Percentiles rank a stretch among this genome's conserved stretches.
Conservation (phyloP, 495 filamentous ascomycete genomes). For the Hypoxylon trugodes region DNA sequence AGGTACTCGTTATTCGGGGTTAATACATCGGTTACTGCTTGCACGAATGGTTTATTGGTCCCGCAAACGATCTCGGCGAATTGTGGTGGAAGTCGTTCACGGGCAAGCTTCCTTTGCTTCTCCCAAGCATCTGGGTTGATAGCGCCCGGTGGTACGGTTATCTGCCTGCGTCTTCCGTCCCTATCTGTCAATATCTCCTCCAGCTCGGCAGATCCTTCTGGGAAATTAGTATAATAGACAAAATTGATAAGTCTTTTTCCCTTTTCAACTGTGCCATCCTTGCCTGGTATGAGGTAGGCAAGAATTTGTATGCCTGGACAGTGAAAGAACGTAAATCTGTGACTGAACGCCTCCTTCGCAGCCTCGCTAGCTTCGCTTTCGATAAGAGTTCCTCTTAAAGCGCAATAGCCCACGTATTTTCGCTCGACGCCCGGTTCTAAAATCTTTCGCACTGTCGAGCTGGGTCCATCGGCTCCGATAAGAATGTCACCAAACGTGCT, state of each 20-base stretch:
- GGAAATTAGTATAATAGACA: slow-evolving; percentile 67
- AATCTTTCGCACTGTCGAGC: slow-evolving; percentile 59
- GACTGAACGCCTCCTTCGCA: slow-evolving; percentile 31
- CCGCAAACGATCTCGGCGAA: slow-evolving; percentile 62
- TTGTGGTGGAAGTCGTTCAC: slow-evolving; percentile 55
- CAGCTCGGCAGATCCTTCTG: slow-evolving; percentile 53
- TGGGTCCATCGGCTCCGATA: slow-evolving; percentile 65
- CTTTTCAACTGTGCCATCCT: slow-evolving; percentile 54
- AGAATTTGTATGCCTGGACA: slow-evolving; percentile 54
- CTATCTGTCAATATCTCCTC: slow-evolving; percentile 63
- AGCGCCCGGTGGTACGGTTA: slow-evolving; percentile 61
- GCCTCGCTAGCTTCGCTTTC: slow-evolving; percentile 48
- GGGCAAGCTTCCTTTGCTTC: slow-evolving; percentile 53
- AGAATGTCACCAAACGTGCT: slow-evolving; percentile 55
- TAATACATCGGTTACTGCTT: slow-evolving; percentile 63
- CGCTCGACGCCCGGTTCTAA: slow-evolving; percentile 56
- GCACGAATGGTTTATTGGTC: slow-evolving; percentile 61
- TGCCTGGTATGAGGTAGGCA: slow-evolving; percentile 63
- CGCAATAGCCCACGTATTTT: slow-evolving; percentile 65
- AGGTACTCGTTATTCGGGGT: slow-evolving; percentile 55
- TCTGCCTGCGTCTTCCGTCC: slow-evolving; percentile 52
- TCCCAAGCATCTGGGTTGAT: slow-evolving; percentile 54
- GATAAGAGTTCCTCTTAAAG: slow-evolving; percentile 61
- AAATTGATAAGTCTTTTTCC: slow-evolving; percentile 63
- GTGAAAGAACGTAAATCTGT: slow-evolving; percentile 58